Conservation (phyloP, 108 stramenopile genomes). For the Chaetoceros tenuissimus region DNA sequence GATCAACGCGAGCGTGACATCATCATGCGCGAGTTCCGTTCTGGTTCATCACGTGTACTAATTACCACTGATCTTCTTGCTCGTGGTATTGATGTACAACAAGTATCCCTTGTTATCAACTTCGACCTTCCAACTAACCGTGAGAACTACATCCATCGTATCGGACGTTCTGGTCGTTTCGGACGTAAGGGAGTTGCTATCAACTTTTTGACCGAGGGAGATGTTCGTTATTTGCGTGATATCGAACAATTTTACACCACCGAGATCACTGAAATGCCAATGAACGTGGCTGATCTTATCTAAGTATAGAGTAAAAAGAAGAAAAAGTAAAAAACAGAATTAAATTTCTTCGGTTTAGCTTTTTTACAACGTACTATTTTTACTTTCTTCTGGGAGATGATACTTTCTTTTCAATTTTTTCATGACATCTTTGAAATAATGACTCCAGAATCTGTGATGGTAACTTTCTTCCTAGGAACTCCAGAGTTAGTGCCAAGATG, state of each 20-base stretch:
- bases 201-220: conserved; percentile 97
- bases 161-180: conserved; percentile 98
- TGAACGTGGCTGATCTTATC: conserved; percentile 89
- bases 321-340: conserved; percentile 7
- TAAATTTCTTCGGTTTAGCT: not conserved
- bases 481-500: conserved; percentile 65
- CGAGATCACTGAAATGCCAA: conserved; percentile 97
- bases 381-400: not conserved
- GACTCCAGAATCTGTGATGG: conserved; percentile 75
- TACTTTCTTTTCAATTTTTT: conserved; percentile 21
- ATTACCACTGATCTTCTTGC: conserved; percentile 98
- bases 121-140: conserved; percentile 99
- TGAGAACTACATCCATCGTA: conserved; percentile 99
- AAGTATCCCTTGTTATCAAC: conserved; percentile 99
- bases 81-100: conserved; percentile 98
- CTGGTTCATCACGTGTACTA: conserved; percentile 98
- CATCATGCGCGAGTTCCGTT: conserved; percentile 99
- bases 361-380: not conserved
- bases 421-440: no score
- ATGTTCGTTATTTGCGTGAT: conserved; percentile 98
- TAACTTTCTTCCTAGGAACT: conserved; percentile 34
- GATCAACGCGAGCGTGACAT: conserved; percentile 98
- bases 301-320: conserved; percentile 29
- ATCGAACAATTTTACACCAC: conserved; percentile 99
- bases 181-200: conserved; percentile 99